A percentile compares a stretch with the other conserved stretches of the same genome.
These are phyloP conservation scores for Acmispon strigosus DNA, from an alignment of 306 rosid species.

Conservation along the genomic window DNA sequence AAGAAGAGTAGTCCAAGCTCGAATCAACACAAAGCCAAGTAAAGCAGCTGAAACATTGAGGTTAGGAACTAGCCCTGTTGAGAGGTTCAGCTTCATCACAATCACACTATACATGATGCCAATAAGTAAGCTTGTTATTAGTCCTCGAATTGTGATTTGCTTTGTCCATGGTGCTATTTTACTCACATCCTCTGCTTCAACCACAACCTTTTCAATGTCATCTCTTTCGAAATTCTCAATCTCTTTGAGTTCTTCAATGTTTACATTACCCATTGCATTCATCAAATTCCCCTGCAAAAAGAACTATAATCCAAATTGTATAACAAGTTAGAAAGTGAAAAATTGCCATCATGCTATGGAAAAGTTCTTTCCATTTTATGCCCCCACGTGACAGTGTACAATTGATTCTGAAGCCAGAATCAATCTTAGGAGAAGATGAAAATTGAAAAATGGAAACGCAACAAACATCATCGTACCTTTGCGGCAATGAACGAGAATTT, in stretches of 20 bases:
- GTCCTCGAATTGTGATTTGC: conserved; percentile 69
- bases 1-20: conserved; percentile 64
- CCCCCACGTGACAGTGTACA: neutral
- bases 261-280: conserved; percentile 29
- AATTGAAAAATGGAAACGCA: neutral
- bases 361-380: neutral
- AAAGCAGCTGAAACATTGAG: conserved; percentile 93
- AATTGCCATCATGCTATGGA: neutral
- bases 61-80: conserved; percentile 85
- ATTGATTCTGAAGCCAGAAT: neutral
- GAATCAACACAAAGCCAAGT: conserved; percentile 71
- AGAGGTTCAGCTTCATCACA: conserved; percentile 77
- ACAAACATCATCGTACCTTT: neutral
- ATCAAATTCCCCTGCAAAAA: neutral
- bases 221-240: conserved; percentile 32
- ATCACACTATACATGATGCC: conserved; percentile 70
- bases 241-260: conserved; percentile 36
- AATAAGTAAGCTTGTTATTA: conserved; percentile 51
- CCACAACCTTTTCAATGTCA: conserved; percentile 31
- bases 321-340: neutral
- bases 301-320: conserved; percentile 5
- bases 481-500: neutral
- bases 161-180: conserved; percentile 54
- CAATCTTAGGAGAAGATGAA: neutral
- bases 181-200: conserved; percentile 36